phyloP scores from a whole-genome alignment of 129 eudicot genomes.

The Silybum marianum region DNA sequence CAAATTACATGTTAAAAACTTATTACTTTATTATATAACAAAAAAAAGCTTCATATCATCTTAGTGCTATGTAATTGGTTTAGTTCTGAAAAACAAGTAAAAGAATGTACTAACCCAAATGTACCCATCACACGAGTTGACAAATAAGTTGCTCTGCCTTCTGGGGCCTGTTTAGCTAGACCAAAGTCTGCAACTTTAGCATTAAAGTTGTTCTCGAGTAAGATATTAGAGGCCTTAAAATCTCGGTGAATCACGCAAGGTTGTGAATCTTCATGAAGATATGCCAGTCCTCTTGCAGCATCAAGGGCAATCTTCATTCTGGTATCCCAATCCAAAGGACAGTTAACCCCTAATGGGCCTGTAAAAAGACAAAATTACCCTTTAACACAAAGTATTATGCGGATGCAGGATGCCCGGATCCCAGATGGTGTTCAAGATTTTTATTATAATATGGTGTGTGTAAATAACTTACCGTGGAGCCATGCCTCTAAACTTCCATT shows the following conservation, averaged over 20 bases:
- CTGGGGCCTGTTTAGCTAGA: slow-evolving; percentile 95
- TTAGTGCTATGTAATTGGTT: not conserved
- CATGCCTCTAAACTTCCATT: slow-evolving; percentile 96
- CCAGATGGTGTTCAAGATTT: not conserved
- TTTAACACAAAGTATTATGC: slow-evolving; percentile 17
- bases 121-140: slow-evolving; percentile 99
- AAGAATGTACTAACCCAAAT: slow-evolving; percentile 74
- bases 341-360: slow-evolving; percentile 90
- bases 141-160: slow-evolving; percentile 82
- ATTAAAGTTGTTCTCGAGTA: slow-evolving; percentile 82
- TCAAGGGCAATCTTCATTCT: slow-evolving; percentile 98
- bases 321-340: slow-evolving; percentile 96
- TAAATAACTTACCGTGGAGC: slow-evolving; percentile 77
- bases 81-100: not conserved
- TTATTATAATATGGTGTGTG: not conserved
- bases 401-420: not conserved
- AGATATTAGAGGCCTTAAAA: slow-evolving; percentile 92
- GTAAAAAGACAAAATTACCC: slow-evolving; percentile 29
- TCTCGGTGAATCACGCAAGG: slow-evolving; percentile 98
- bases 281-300: slow-evolving; percentile 99
- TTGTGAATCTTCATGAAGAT: slow-evolving; percentile 95
- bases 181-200: slow-evolving; percentile 99
- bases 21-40: not conserved
- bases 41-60: not conserved
- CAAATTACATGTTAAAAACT: slow-evolving; percentile 8